Base-by-base conservation (phyloP, 2,329 filamentous ascomycete species). In the Ceratocystis destructans region DNA sequence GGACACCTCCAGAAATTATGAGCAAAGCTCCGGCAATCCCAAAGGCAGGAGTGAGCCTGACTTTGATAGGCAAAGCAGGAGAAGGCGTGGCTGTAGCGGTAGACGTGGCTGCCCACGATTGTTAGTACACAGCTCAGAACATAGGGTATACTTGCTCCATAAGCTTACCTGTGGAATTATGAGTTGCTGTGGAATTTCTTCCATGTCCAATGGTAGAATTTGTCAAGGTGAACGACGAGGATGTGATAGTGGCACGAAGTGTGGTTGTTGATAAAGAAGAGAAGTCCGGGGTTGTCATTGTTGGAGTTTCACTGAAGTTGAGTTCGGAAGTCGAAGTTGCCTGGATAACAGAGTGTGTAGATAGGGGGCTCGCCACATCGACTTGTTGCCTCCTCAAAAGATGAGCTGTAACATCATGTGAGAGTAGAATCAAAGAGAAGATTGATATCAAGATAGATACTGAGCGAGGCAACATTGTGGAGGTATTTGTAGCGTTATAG, bases 11-110 rank as follows among this genome's bases (percentile, higher is more conserved):
- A 7, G 86, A 83, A 3, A 85, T 73, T 55, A 97, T 79, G 68
- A 97, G 79, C 62, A 96, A 78, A 22, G 87, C 83, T 28, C 92
- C 93, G 44, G 86, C 86, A 62, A 96, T 83, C 2, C 85, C 89
- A 76, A 90, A 86, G 50, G 87, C 90, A 2, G 93, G 91, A 1
- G 90, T 96, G 61, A 97, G 80, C 66, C 75, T 76, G 0, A 93
- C 91, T 28, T 82, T 72, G 44, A 96, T 77, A 0, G 93, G 93
- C 20, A 66, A 44, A 28, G 44, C 63, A 41, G 45, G 20, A 45
- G 20, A 6, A 28, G 57, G 45, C 20, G 65, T 45, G 15, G 65
- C 22, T 20, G 57, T 53, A 22, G 57, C 63, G 5, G 63, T 64
- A 41, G 22, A 8, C 2, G 61, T 48, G 6, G 61, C 64, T 61